These are phyloP conservation scores for Tanacetum coccineum DNA, from an alignment of 129 eudicot genomes.

Conservation along the genomic window DNA sequence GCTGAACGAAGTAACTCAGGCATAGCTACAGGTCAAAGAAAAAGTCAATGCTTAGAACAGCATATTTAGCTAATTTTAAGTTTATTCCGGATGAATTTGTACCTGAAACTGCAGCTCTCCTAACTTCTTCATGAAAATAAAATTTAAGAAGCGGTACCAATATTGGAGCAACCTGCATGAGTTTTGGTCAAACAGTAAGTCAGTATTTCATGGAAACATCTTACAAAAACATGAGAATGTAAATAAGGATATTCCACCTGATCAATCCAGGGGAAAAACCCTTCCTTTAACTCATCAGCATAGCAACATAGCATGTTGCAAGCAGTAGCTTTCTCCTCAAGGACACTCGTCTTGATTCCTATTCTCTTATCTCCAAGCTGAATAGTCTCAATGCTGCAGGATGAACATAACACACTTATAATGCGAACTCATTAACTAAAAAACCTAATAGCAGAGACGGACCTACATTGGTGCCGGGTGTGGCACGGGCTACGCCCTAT, in stretches of 20 bases:
- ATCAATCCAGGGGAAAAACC: conserved; percentile 98
- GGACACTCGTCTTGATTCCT: conserved; percentile 93
- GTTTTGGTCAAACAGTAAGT: conserved; percentile 4
- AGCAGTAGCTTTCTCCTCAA: conserved; percentile 99
- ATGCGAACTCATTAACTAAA: not conserved
- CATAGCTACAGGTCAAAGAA: conserved; percentile 59
- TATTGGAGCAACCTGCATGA: conserved; percentile 80
- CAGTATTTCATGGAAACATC: conserved; percentile 1
- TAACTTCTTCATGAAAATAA: conserved; percentile 97
- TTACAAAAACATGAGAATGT: not conserved
- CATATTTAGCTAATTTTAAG: not conserved
- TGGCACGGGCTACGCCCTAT: too few species aligned
- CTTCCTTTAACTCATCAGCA: conserved; percentile 98
- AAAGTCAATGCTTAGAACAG: conserved; percentile 8
- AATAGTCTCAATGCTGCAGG: conserved; percentile 92
- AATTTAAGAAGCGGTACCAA: conserved; percentile 92
- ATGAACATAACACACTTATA: not conserved
- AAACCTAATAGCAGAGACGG: too few species aligned
- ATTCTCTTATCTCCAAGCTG: conserved; percentile 97
- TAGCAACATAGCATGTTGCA: conserved; percentile 98
- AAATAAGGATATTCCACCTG: conserved; percentile 45
- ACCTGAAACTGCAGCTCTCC: conserved; percentile 99
- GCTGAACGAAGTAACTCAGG: conserved; percentile 97
- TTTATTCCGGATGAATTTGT: not conserved
- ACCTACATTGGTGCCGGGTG: too few species aligned